Conservation (phyloP, 1,284 basidiomycete species). For the Boletellus sp. region DNA sequence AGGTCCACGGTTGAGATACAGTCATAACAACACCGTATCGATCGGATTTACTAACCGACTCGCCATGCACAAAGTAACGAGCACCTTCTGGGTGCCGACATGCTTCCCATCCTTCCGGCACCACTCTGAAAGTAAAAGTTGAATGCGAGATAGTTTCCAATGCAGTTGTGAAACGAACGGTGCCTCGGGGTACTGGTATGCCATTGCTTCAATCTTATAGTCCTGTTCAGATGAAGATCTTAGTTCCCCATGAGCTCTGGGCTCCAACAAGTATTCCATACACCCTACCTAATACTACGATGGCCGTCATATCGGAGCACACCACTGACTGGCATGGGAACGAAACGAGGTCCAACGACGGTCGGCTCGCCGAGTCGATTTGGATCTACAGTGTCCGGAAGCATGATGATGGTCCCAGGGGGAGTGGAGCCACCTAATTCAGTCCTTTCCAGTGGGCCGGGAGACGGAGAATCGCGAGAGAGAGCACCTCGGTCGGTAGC, state of each 20-base stretch:
- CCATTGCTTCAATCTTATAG: constrained; percentile 18
- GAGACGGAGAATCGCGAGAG: not conserved
- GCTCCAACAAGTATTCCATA: not conserved
- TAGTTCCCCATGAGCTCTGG: constrained; percentile 1
- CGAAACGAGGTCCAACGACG: constrained; percentile 2
- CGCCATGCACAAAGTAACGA: constrained; percentile 26
- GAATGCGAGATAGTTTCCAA: not conserved
- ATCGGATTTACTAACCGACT: constrained; percentile 21
- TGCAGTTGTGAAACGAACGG: constrained; percentile 14
- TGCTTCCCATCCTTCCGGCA: constrained; percentile 25
- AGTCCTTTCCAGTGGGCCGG: not conserved
- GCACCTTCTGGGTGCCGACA: constrained; percentile 29
- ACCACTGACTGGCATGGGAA: constrained; percentile 14
- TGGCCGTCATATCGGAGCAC: constrained; percentile 16
- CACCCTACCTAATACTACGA: constrained; percentile 14
- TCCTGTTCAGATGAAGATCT: constrained; percentile 7
- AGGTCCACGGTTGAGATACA: not conserved
- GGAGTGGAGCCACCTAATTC: not conserved
- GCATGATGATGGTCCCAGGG: not conserved
- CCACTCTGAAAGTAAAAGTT: constrained; percentile 7
- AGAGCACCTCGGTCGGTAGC: not conserved
- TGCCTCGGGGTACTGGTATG: constrained; percentile 14
- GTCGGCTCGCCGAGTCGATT: constrained; percentile 9
- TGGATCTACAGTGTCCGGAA: constrained; percentile 11
- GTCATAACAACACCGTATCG: not conserved